phyloP scores from a whole-genome alignment of 2,329 filamentous ascomycete genomes.

The Lecanicillium sp. region DNA sequence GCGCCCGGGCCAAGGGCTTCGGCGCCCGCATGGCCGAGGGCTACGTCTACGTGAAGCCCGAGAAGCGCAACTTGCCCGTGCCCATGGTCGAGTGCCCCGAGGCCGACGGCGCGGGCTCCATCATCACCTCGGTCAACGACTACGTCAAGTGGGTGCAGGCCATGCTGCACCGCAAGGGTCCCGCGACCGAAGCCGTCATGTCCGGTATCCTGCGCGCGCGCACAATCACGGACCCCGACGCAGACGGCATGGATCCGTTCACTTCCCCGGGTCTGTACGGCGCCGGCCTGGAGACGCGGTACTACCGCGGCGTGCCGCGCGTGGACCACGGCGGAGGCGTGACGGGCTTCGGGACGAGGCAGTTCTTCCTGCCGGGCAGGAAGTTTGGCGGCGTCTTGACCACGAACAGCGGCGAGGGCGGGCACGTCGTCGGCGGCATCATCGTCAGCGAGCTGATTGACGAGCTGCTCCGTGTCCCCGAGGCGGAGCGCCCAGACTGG shows the following conservation, averaged over 20 bases:
- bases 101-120: conserved; percentile 25
- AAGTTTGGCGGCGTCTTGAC: conserved; percentile 23
- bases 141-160: conserved; percentile 25
- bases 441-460: conserved; percentile 20
- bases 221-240: conserved; percentile 16
- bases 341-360: conserved; percentile 21
- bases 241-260: conserved; percentile 9
- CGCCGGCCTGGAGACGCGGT: conserved; percentile 20
- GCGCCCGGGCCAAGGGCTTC: conserved; percentile 17
- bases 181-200: conserved; percentile 21
- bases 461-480: conserved; percentile 10
- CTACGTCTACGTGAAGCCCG: conserved; percentile 17
- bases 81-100: conserved; percentile 19
- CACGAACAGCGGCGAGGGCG: conserved; percentile 20
- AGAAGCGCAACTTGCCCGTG: conserved; percentile 9
- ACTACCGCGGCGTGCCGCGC: conserved; percentile 19
- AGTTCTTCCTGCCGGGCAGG: conserved; percentile 23
- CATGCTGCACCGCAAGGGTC: conserved; percentile 20
- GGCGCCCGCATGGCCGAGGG: conserved; percentile 18
- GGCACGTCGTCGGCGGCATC: conserved; percentile 15
- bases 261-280: conserved; percentile 18
- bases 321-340: conserved; percentile 23
- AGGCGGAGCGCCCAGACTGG: conserved; percentile 8
- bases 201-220: conserved; percentile 19
- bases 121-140: conserved; percentile 24